These are phyloP conservation scores for Candida insectorum DNA, from an alignment of 805 yeast genomes.

Conservation along the genomic window DNA sequence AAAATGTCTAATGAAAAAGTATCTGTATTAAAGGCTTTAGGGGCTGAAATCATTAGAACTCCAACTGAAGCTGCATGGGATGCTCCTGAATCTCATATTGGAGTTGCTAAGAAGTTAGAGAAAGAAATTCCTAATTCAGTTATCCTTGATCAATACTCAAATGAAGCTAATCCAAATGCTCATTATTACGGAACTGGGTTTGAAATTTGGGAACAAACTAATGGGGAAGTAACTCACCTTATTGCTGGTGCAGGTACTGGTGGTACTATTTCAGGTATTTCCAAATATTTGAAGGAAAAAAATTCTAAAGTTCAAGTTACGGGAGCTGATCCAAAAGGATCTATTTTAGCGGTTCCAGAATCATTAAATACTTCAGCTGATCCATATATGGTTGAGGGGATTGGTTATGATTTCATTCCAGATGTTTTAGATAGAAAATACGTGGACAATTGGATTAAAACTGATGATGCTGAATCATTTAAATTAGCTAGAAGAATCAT, in stretches of 20 bases:
- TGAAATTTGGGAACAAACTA: conserved; percentile 80
- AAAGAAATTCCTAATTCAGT: conserved; percentile 82
- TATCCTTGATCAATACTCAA: conserved; percentile 79
- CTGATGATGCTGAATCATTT: conserved; percentile 79
- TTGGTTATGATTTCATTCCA: conserved; percentile 86
- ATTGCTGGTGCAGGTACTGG: conserved; percentile 96
- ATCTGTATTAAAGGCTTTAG: conserved; percentile 80
- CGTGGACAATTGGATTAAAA: conserved; percentile 81
- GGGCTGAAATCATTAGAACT: conserved; percentile 87
- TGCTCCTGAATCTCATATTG: conserved; percentile 86
- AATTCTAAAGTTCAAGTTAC: conserved; percentile 58
- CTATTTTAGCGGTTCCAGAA: conserved; percentile 79
- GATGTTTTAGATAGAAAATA: conserved; percentile 65
- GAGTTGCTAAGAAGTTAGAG: conserved; percentile 78
- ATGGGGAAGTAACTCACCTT: conserved; percentile 65
- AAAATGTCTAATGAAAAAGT: conserved; percentile 92
- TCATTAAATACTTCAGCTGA: conserved; percentile 57
- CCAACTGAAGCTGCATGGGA: conserved; percentile 94
- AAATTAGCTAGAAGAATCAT: conserved; percentile 77
- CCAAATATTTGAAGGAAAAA: conserved; percentile 71
- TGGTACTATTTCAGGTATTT: conserved; percentile 94
- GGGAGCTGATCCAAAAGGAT: conserved; percentile 87
- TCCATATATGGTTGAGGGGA: conserved; percentile 80
- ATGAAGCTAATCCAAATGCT: conserved; percentile 76
- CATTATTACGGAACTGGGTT: conserved; percentile 82